Base-by-base conservation (phyloP, 257 asterid species). In the Fraxinus excelsior region DNA sequence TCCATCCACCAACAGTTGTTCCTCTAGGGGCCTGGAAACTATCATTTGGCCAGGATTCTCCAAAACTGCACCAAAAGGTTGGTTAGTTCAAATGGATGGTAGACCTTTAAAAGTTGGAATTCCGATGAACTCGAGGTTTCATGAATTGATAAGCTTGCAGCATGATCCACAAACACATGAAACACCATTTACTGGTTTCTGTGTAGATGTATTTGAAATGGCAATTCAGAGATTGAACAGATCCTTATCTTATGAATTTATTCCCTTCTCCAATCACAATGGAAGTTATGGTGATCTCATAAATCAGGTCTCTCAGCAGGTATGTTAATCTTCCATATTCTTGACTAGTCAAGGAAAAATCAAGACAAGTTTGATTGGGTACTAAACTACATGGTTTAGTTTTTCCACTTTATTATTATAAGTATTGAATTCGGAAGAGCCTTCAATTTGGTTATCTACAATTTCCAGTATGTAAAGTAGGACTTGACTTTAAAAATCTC, bases 11-110 rank as follows among this genome's bases (percentile, higher is more conserved):
- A n/a, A 13, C 21, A 71, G 37, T 32, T 69, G 76, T 23, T 74
- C 77, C 46, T 74, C 82, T 6, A 66, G 21, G 6, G 25, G 60
- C 1, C 76, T 79, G 62, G 84, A 83, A 73, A 37, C 80, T 60
- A 76, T 79, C 60, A 83, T 80, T 68, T 83, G 86, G 86, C 86
- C 86, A 2, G 84, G 86, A 7, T 31, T 76, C 64, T 42, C 86
- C 3, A 34, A 18, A n/a, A 29, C 42, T 5, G 44, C 81, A 42
- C 80, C 86, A 4, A 25, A 40, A 11, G 29, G 62, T 58, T 51
- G n/a, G 67, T 7, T 73, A 14, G 32, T 40, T 60, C 71, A 58
- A 29, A 56, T 11, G 70, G 58, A 38, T 37, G 72, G 77, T 37
- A 73, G 42, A 29, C 28, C 25, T 10, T 23, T 84, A 0, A 51